phyloP scores from a whole-genome alignment of 176 grass and related monocot species.

The Raddia guianensis region DNA sequence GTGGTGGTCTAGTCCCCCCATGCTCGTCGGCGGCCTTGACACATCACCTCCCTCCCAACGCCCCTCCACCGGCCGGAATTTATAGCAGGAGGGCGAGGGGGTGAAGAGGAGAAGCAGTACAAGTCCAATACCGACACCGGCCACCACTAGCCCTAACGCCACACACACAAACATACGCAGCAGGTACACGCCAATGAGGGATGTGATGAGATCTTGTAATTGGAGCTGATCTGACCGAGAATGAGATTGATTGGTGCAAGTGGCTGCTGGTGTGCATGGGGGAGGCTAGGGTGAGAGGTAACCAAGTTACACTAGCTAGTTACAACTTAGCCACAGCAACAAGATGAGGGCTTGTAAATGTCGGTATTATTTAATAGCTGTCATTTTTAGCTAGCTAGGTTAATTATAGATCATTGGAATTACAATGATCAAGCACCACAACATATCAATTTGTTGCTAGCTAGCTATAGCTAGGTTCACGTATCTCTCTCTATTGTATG shows the following conservation, averaged over 20 bases:
- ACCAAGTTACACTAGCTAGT: constrained; percentile 33
- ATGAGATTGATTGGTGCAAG: constrained; percentile 53
- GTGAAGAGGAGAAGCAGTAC: constrained; percentile 31
- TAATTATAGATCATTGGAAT: not conserved
- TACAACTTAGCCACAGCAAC: constrained; percentile 42
- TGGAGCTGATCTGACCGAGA: not conserved
- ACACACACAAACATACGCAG: constrained; percentile 28
- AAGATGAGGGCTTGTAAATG: constrained; percentile 33
- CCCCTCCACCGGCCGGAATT: constrained; percentile 30
- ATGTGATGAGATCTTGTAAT: not conserved
- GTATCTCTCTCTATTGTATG: not conserved
- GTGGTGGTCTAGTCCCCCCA: constrained; percentile 38
- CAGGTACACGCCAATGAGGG: not conserved
- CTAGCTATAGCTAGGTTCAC: not conserved
- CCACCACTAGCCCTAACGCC: constrained; percentile 44
- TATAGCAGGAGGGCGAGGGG: constrained; percentile 35
- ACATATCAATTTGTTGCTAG: not conserved
- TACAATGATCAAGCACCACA: not conserved
- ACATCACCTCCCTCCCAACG: constrained; percentile 40
- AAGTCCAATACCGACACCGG: not conserved
- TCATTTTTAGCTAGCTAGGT: constrained; percentile 46
- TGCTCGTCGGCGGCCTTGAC: constrained; percentile 41
- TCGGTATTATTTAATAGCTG: constrained; percentile 43
- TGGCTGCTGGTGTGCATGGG: too few relatives aligned
- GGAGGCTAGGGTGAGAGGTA: too few relatives aligned